Conservation (phyloP, 106 monocot species). For the Apostasia ramifera region DNA sequence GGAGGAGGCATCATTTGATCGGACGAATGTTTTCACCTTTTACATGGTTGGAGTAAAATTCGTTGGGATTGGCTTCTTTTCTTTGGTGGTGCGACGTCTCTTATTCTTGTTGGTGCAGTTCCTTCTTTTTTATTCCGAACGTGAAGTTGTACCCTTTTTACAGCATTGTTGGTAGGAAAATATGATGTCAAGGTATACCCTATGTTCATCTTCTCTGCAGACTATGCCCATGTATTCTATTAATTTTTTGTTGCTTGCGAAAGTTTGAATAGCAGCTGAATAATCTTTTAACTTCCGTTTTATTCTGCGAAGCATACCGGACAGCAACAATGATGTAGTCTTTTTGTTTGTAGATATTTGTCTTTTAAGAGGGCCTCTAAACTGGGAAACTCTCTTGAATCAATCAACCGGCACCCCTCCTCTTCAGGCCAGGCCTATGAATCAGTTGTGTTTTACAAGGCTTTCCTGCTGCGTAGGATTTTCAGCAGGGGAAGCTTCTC, state of each 20-base stretch:
- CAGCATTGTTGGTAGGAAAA: not conserved
- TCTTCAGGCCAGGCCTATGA: conserved; percentile 3
- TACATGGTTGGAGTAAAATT: not conserved
- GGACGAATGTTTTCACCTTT: too few relatives aligned
- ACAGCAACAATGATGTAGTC: not conserved
- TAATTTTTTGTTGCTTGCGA: not conserved
- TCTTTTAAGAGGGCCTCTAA: conserved; percentile 18
- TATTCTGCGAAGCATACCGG: not conserved
- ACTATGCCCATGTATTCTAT: not conserved
- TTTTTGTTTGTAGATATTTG: conserved; percentile 23
- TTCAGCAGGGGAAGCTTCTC: conserved; percentile 1
- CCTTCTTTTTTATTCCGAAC: not conserved
- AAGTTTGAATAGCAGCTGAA: too few relatives aligned
- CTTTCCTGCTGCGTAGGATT: conserved; percentile 16
- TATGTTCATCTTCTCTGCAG: not conserved
- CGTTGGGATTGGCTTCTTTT: not conserved
- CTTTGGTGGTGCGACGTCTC: not conserved
- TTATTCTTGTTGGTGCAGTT: not conserved
- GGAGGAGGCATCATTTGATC: not conserved
- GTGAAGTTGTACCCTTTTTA: not conserved
- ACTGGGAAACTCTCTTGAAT: conserved; percentile 6
- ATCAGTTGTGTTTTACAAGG: conserved; percentile 12
- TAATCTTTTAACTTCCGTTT: too few relatives aligned
- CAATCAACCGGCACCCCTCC: conserved; percentile 4
- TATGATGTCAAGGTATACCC: conserved; percentile 5